Evolutionary conservation across 495 filamentous ascomycete species (phyloP), one percentile per base, ranked within the genome.

Genomic region (Corynascus novoguineensis): DNA sequence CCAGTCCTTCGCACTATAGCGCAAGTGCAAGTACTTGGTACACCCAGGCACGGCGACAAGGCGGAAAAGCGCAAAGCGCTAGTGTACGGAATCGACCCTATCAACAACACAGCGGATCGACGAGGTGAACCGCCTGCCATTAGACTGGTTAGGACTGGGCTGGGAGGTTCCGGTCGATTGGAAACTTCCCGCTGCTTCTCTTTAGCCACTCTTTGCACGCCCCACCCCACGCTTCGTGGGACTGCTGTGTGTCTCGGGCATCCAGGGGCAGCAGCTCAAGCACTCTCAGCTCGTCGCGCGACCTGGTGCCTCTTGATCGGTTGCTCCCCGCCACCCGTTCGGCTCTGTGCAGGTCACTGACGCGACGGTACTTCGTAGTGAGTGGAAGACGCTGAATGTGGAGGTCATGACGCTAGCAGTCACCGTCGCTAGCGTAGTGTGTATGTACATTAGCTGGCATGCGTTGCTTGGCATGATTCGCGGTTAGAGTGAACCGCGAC

Each of bases 141-240:
- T 17, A 5, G 7, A 41, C 15, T 17, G 15, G n/a, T n/a, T n/a
- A 38, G 17, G 2, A 17, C n/a, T 31, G 34, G 27, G 47, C 8
- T 22, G 34, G 24, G 35, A 41, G 49, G 57, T 58, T 53, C 50
- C 42, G 49, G 42, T 29, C 17, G 29, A 54, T 37, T 59, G 57
- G 57, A 53, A 12, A 48, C 41, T 47, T 59, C 57, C 57, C 57
- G 14, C 57, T 22, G 29, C 25, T 27, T 29, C 29, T 42, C 35
- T 46, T 40, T 48, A 58, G 55, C 57, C 48, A 52, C 27, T 35
- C 40, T 37, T 45, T n/a, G 24, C 27, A 37, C 25, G 53, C 29
- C 41, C 47, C 42, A 44, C 53, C 53, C 53, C 53, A 55, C 41
- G 41, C 31, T 21, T 44, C 10, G 19, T 17, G 14, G 37, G n/a